phyloP scores from a whole-genome alignment of 257 asterid genomes.

The Echium plantagineum region DNA sequence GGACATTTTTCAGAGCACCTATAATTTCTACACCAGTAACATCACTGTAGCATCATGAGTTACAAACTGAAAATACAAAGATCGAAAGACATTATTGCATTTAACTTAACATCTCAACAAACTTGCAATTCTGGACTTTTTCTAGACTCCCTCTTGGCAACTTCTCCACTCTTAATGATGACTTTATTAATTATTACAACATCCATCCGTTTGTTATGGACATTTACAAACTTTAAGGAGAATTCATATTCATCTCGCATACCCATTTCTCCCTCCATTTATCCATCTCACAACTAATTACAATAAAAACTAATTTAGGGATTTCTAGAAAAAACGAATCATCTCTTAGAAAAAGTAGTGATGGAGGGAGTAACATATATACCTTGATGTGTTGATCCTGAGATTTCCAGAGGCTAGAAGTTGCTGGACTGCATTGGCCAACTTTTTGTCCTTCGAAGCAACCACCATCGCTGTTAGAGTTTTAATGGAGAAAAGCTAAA shows the following conservation, averaged over 20 bases:
- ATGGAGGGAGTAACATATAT: background rate
- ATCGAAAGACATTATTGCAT: background rate
- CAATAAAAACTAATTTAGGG: too few relatives aligned
- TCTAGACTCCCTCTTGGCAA: background rate
- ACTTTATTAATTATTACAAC: background rate
- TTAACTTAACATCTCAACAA: background rate
- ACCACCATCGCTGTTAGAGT: slow-evolving; percentile 60
- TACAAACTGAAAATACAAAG: slow-evolving; percentile 16
- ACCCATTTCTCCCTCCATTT: too few relatives aligned
- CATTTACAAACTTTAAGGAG: too few relatives aligned
- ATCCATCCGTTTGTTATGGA: background rate
- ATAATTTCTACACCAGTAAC: slow-evolving; percentile 95
- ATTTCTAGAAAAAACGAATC: too few relatives aligned
- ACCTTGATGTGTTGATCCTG: slow-evolving; percentile 92
- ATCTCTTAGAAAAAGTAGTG: too few relatives aligned
- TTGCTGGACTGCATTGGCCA: slow-evolving; percentile 79
- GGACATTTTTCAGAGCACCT: slow-evolving; percentile 91
- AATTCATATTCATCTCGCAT: too few relatives aligned
- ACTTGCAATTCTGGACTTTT: background rate
- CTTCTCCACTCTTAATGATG: too few relatives aligned
- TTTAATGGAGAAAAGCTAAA: background rate
- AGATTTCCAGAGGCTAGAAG: slow-evolving; percentile 68
- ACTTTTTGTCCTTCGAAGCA: slow-evolving; percentile 80
- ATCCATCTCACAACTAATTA: too few relatives aligned
- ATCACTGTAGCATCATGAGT: slow-evolving; percentile 85